These are phyloP conservation scores for Cenococcum geophilum DNA, from an alignment of 495 filamentous ascomycete genomes.

Conservation along the genomic window DNA sequence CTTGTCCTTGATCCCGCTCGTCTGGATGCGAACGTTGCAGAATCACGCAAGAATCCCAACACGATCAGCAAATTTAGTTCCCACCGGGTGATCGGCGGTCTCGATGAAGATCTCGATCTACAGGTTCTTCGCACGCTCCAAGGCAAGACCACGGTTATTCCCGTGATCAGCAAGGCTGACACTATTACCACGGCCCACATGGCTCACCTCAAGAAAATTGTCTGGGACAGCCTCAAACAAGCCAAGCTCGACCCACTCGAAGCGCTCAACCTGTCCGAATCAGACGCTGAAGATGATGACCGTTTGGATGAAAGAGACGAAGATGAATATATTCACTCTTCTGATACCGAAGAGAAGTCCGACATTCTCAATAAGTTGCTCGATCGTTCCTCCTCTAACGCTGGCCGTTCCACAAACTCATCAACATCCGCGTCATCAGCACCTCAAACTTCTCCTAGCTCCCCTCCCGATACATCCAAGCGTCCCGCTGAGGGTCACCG, in stretches of 20 bases:
- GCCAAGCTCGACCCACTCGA: constrained; percentile 86
- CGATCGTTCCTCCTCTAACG: constrained; percentile 32
- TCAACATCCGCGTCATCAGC: constrained; percentile 15
- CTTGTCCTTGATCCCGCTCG: constrained; percentile 83
- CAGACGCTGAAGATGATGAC: constrained; percentile 48
- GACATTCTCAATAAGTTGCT: constrained; percentile 29
- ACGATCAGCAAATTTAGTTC: constrained; percentile 49
- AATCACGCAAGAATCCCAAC: constrained; percentile 49
- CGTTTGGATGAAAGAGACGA: constrained; percentile 37
- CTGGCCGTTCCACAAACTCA: constrained; percentile 17
- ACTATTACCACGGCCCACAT: constrained; percentile 92
- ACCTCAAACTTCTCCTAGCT: constrained; percentile 21
- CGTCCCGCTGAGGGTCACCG: constrained; percentile 14
- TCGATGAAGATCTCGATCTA: constrained; percentile 86
- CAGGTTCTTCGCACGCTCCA: constrained; percentile 82
- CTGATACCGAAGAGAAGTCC: constrained; percentile 24
- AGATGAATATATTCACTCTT: constrained; percentile 34
- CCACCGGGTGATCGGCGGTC: constrained; percentile 53
- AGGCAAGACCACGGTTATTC: constrained; percentile 93
- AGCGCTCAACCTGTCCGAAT: constrained; percentile 71
- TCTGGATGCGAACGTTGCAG: constrained; percentile 74
- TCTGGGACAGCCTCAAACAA: constrained; percentile 79
- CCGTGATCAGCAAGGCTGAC: constrained; percentile 94
- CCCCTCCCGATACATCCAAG: constrained; percentile 16
- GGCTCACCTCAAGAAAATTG: constrained; percentile 82